phyloP scores from a whole-genome alignment of 345 rosid genomes.

The Limnanthes douglasii region DNA sequence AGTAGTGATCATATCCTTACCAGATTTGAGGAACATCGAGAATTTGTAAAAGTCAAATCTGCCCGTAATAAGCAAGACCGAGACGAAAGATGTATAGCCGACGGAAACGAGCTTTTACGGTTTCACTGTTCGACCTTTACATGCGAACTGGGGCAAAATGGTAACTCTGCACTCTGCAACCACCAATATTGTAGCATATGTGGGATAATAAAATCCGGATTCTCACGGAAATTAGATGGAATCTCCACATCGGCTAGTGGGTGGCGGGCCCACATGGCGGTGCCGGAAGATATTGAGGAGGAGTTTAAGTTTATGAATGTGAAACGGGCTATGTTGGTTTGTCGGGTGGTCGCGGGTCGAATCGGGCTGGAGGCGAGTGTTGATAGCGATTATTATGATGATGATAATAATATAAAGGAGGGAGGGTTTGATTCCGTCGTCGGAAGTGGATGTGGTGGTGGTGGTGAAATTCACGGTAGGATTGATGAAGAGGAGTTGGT shows the following conservation, averaged over 20 bases:
- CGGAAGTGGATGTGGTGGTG: constrained; percentile 30
- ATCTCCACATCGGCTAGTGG: constrained; percentile 63
- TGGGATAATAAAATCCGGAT: constrained; percentile 68
- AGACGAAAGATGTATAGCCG: constrained; percentile 89
- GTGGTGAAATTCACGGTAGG: constrained; percentile 23
- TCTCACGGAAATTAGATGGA: constrained; percentile 85
- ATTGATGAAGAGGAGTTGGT: constrained; percentile 71
- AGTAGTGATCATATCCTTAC: constrained; percentile 55
- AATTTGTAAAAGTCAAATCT: constrained; percentile 61
- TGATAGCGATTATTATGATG: constrained; percentile 29
- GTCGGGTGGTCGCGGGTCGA: constrained; percentile 79
- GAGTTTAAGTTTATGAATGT: constrained; percentile 92
- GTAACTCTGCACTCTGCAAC: constrained; percentile 35
- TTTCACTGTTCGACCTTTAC: constrained; percentile 79
- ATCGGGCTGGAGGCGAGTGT: constrained; percentile 37
- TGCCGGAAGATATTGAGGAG: constrained; percentile 68
- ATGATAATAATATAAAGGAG: constrained; percentile 32
- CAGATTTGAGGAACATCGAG: constrained; percentile 85
- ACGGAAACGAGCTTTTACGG: constrained; percentile 89
- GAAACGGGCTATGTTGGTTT: constrained; percentile 81
- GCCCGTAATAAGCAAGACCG: constrained; percentile 26
- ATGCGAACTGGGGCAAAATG: constrained; percentile 59
- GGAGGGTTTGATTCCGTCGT: constrained; percentile 67
- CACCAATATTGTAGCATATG: constrained; percentile 80
- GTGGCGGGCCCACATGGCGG: constrained; percentile 73